Evolutionary conservation across 306 rosid genomes (phyloP).

Genomic region (Dryas octopetala): DNA sequence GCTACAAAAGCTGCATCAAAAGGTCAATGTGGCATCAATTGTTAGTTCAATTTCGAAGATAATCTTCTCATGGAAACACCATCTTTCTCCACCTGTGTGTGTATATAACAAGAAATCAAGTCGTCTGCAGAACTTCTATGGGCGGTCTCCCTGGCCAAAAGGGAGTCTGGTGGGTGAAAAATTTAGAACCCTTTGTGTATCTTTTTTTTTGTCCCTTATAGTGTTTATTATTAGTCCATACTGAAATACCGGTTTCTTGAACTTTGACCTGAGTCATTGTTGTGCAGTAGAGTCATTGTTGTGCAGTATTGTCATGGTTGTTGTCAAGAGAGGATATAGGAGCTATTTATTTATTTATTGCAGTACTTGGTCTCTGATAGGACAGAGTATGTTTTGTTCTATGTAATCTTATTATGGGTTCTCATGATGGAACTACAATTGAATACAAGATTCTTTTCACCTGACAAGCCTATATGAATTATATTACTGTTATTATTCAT

Average conservation of each 20-base stretch:
- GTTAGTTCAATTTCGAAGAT: slow-evolving; percentile 41
- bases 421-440: not conserved
- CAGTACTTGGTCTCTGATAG: not conserved
- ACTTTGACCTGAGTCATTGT: slow-evolving; percentile 25
- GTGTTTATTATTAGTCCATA: slow-evolving; percentile 5
- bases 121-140: slow-evolving; percentile 22
- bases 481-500: not conserved
- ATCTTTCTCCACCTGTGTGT: slow-evolving; percentile 24
- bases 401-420: not conserved
- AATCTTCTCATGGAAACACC: slow-evolving; percentile 1
- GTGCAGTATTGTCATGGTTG: slow-evolving; percentile 32
- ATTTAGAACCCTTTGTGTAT: not conserved
- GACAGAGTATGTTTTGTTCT: not conserved
- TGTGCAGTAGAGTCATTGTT: slow-evolving; percentile 35
- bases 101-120: slow-evolving; percentile 47
- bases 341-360: slow-evolving; percentile 21
- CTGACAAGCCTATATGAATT: not conserved
- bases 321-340: slow-evolving; percentile 24
- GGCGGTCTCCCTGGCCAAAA: not conserved
- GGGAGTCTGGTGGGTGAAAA: slow-evolving; percentile 13
- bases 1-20: slow-evolving; percentile 39
- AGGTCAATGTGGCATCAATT: slow-evolving; percentile 81
- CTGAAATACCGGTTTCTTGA: slow-evolving; percentile 2
- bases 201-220: not conserved
- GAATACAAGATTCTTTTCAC: slow-evolving; percentile 12